Evolutionary conservation across 164 flowering plant species (phyloP).

Genomic region (Protea cynaroides): DNA sequence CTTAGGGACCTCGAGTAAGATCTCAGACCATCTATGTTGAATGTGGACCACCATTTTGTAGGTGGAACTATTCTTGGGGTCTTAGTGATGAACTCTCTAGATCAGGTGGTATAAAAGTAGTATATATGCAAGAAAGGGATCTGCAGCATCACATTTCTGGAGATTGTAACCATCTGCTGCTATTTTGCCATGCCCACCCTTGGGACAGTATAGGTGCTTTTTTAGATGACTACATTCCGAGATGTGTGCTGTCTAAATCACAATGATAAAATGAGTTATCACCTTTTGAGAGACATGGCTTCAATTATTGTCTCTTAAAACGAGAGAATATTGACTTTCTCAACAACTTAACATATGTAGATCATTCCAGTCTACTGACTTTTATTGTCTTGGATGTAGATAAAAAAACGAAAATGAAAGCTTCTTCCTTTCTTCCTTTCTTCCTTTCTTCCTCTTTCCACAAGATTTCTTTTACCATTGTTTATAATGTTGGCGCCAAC

Average conservation of each 20-base stretch:
- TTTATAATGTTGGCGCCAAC: no score
- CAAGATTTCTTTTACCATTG: no score
- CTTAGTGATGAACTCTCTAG: neutral
- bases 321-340: no score
- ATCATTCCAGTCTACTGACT: no score
- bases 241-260: neutral
- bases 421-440: no score
- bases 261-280: no score
- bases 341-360: no score
- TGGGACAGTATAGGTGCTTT: neutral
- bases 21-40: neutral
- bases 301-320: no score
- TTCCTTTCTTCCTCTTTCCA: no score
- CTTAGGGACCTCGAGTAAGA: neutral
- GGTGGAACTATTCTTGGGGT: neutral
- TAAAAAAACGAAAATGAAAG: no score
- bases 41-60: neutral
- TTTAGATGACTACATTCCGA: neutral
- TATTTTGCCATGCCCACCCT: neutral
- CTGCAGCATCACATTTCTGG: neutral
- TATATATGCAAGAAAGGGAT: neutral
- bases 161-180: neutral
- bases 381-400: no score
- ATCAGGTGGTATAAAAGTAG: neutral
- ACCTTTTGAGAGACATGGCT: no score